Percentiles rank a stretch among this genome's conserved stretches.
Evolutionary conservation across 2,329 filamentous ascomycete species (phyloP).

Genomic region (Cytospora mali): DNA sequence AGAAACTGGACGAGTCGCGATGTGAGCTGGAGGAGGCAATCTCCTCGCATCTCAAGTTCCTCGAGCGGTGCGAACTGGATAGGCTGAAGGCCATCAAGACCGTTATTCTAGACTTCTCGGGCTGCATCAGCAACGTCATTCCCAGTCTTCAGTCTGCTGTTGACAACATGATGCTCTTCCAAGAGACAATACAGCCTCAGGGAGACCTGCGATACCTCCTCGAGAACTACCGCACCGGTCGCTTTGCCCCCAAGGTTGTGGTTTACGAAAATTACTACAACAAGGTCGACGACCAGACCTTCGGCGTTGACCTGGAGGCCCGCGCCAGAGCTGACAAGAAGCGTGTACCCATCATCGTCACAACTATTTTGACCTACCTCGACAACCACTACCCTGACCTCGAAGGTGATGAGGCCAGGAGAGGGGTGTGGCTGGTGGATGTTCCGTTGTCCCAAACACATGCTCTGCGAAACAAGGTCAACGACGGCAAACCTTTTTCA

Average conservation of each 20-base stretch:
- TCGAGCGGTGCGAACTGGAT: constrained; percentile 96
- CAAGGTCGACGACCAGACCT: constrained; percentile 94
- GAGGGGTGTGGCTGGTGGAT: constrained; percentile 92
- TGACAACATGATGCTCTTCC: constrained; percentile 98
- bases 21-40: constrained; percentile 97
- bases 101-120: constrained; percentile 95
- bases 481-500: constrained; percentile 81
- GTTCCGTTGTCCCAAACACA: constrained; percentile 85
- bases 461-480: constrained; percentile 78
- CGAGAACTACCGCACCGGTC: constrained; percentile 95
- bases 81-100: constrained; percentile 97
- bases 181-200: constrained; percentile 94
- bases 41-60: constrained; percentile 87
- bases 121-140: constrained; percentile 96
- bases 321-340: constrained; percentile 92
- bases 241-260: constrained; percentile 85
- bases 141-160: constrained; percentile 93
- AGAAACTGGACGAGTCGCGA: constrained; percentile 84
- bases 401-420: constrained; percentile 90
- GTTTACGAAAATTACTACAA: constrained; percentile 99
- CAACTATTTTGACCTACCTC: constrained; percentile 89
- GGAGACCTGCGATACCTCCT: constrained; percentile 91
- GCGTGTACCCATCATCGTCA: constrained; percentile 89
- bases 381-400: constrained; percentile 97
- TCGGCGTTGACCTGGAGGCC: constrained; percentile 96